Percentiles rank a stretch among this genome's conserved stretches.
Evolutionary conservation across 345 rosid genomes (phyloP).

Genomic region (Citrus mangshanensis): DNA sequence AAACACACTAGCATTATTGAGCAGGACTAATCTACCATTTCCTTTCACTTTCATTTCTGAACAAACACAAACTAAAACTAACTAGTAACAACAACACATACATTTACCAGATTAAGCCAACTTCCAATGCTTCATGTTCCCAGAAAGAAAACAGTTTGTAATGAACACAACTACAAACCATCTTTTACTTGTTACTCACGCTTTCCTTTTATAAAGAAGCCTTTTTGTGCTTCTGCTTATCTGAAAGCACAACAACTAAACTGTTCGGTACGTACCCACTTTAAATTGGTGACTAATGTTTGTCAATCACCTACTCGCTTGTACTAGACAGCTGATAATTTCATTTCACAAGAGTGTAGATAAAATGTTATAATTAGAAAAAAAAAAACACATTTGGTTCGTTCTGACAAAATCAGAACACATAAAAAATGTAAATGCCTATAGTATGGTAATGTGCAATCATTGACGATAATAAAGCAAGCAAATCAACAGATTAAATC

Average conservation of each 20-base stretch:
- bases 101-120: not conserved
- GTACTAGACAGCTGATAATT: not conserved
- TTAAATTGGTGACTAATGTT: no score
- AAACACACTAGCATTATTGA: not conserved
- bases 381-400: not conserved
- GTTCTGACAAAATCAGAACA: not conserved
- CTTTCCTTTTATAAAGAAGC: not conserved
- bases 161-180: not conserved
- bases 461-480: not conserved
- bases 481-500: constrained; percentile 15
- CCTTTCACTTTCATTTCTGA: not conserved
- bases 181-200: not conserved
- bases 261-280: no score
- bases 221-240: not conserved
- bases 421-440: not conserved
- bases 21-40: not conserved
- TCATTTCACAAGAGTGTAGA: not conserved
- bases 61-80: not conserved
- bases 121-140: not conserved
- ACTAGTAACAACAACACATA: no score
- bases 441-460: not conserved
- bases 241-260: no score
- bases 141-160: not conserved
- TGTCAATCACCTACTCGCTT: no score
- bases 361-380: not conserved